Conservation (phyloP, 2,329 filamentous ascomycete species). For the Fusarium torreyae region DNA sequence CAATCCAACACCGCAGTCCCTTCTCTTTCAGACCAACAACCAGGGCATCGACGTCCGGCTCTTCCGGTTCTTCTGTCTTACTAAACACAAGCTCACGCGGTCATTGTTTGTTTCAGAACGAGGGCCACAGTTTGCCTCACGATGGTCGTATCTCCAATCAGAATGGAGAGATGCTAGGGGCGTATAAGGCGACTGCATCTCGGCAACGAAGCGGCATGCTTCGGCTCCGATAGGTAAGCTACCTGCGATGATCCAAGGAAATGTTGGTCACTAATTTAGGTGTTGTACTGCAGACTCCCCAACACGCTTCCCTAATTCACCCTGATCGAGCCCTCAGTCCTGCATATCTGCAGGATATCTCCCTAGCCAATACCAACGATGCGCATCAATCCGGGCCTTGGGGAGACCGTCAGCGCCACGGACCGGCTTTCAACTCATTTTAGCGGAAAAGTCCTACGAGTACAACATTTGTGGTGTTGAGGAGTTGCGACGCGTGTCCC, state of each 20-base stretch:
- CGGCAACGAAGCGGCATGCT: not conserved
- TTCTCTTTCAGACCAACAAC: not conserved
- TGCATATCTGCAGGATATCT: not conserved
- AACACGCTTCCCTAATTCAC: not conserved
- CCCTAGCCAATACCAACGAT: not conserved
- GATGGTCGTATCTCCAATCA: not conserved
- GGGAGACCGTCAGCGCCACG: too few species aligned
- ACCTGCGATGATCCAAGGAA: not conserved
- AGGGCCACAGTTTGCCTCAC: too few species aligned
- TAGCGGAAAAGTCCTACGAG: too few species aligned
- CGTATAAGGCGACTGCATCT: not conserved
- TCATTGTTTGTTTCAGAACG: not conserved
- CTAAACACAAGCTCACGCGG: not conserved
- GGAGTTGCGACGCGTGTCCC: too few species aligned
- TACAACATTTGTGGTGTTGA: too few species aligned
- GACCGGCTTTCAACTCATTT: too few species aligned
- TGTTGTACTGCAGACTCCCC: not conserved
- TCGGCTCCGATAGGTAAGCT: not conserved
- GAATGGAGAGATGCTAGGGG: not conserved
- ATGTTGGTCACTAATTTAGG: not conserved
- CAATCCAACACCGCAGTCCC: not conserved
- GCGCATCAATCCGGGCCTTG: not conserved
- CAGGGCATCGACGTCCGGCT: not conserved
- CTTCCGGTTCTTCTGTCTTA: too few species aligned
- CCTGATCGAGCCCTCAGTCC: not conserved